Base-by-base conservation (phyloP, 1,284 basidiomycete species). In the Trichosporon faecale region DNA sequence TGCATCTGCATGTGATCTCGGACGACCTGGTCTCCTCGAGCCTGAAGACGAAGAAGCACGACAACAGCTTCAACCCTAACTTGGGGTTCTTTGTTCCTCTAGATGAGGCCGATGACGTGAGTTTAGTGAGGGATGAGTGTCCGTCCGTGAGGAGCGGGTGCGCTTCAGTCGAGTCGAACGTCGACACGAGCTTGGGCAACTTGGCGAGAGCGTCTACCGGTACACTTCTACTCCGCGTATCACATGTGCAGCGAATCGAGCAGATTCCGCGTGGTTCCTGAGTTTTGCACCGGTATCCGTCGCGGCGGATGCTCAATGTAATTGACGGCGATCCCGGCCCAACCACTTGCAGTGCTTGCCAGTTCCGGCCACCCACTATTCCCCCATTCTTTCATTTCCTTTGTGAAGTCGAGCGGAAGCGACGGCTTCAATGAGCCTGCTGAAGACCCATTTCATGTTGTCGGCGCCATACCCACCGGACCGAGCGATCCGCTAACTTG, bases 1-100 rank as follows among this genome's bases (percentile, higher is more conserved):
- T 95, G 1, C 94, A 96, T 78, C 83, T 95, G 6, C 95, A 98
- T 79, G 88, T 98, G 70, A 85, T 98, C 31, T 96, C 94, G 0
- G 86, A 87, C 23, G 95, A 99, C 79, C 84, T 97, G 21, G 86
- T 88, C 65, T 91, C 91, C 0, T 86, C 88, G 2, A 84, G 85
- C 44, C 84, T 98, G 84, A 98, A 96, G 83, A 88, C 88, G 72
- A 98, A 97, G 86, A 95, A 92, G 77, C 95, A 98, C 77, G 94
- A 94, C 85, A 94, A 96, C 80, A 94, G 93, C 2, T 99, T 98
- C 84, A 89, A 92, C 76, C 96, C 95, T 0, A 87, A 87, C 33
- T 85, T 88, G 14, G 95, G 93, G 0, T 98, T 95, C 84, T 98
- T 97, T 81, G 78, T 98, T 0, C 88, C 89, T 67, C 44, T 60